Evolutionary conservation across 108 stramenopile genomes (phyloP), one percentile per base, ranked within the genome.

Genomic region (Pseudonitzschia multiseries): DNA sequence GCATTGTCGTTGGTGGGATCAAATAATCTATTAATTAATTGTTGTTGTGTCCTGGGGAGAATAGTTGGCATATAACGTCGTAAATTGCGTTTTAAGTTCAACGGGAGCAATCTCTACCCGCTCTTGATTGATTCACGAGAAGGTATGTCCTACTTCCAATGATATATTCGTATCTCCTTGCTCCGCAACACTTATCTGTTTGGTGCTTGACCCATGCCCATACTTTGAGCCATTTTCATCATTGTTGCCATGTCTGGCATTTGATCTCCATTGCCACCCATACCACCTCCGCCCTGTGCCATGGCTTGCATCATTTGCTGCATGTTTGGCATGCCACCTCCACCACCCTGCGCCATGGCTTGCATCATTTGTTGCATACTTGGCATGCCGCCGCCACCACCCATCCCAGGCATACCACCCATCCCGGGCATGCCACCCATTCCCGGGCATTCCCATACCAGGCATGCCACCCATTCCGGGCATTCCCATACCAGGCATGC

Each of bases 111-210:
- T n/a, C n/a, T n/a, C n/a, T n/a, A n/a, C n/a, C n/a, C n/a, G n/a
- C n/a, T n/a, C n/a, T n/a, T n/a, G 42, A 42, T 42, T 42, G 42
- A 42, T 42, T 42, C n/a, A n/a, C n/a, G n/a, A n/a, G n/a, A n/a
- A n/a, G n/a, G n/a, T n/a, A n/a, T n/a, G n/a, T n/a, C n/a, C n/a
- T n/a, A n/a, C n/a, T n/a, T n/a, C n/a, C n/a, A n/a, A n/a, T n/a
- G n/a, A n/a, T n/a, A n/a, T n/a, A n/a, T n/a, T n/a, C n/a, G 26
- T 61, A 31, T 24, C 26, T 70, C 78, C 90, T 91, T 91, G 90
- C 90, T 91, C 87, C 87, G 74, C 74, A 40, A 50, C 54, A 53
- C 60, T 69, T 91, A 91, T 81, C 90, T 6, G 42, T 42, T 87
- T 51, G 80, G 85, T 72, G 84, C 54, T 68, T 53, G 61, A 15